phyloP scores from a whole-genome alignment of 139 green algal genomes.

The Haematococcus sp. region DNA sequence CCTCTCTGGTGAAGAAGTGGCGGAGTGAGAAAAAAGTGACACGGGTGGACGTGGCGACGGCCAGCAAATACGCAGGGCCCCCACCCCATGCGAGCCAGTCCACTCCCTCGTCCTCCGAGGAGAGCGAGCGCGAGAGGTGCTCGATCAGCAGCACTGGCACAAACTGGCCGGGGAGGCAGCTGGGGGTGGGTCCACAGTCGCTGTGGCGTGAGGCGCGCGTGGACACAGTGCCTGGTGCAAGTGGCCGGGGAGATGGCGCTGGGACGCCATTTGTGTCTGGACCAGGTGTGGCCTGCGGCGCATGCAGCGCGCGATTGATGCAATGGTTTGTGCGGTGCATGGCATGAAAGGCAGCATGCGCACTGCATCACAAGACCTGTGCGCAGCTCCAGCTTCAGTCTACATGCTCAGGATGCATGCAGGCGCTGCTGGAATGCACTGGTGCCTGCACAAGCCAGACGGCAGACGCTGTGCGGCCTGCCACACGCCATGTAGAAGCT shows the following conservation, averaged over 20 bases:
- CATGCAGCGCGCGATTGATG: too few species aligned
- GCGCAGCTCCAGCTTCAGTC: too few species aligned
- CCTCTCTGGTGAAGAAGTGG: conserved; percentile 22
- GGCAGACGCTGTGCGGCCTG: background rate
- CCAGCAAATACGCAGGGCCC: conserved; percentile 19
- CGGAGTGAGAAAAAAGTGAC: conserved; percentile 36
- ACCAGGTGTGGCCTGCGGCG: too few species aligned
- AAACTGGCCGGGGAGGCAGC: conserved; percentile 8
- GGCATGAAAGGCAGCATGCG: too few species aligned
- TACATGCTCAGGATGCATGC: too few species aligned
- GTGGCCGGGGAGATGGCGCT: too few species aligned
- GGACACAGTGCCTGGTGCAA: background rate
- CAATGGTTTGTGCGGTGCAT: too few species aligned
- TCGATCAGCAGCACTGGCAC: conserved; percentile 27
- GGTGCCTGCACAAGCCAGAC: background rate
- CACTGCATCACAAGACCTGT: too few species aligned
- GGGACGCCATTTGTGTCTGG: too few species aligned
- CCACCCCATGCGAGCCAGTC: conserved; percentile 35
- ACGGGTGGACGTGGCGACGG: conserved; percentile 22
- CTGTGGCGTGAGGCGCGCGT: background rate
- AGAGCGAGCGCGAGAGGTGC: background rate
- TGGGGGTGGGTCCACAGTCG: background rate
- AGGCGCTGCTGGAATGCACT: too few species aligned
- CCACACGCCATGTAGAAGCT: too few species aligned
- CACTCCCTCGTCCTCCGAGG: conserved; percentile 1